Evolutionary conservation across 148 eudicot genomes (phyloP).

Genomic region (Persicaria tinctoria): DNA sequence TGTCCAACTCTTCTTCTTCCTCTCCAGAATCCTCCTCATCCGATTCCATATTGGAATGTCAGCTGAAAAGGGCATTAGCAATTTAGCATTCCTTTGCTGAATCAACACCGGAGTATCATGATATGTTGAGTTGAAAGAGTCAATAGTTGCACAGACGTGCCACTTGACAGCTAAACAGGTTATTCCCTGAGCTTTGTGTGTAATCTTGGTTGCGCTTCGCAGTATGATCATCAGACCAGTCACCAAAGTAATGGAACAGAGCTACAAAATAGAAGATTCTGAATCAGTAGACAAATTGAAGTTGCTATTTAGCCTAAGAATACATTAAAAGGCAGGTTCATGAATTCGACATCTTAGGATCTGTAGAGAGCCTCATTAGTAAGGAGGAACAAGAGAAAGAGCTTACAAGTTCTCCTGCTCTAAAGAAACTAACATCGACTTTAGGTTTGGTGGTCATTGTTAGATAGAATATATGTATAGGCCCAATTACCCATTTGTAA

Average conservation of each 20-base stretch:
- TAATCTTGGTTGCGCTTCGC: constrained; percentile 81
- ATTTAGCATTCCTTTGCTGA: neutral
- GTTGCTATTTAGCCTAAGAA: too few relatives aligned
- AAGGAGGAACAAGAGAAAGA: neutral
- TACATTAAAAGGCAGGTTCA: too few relatives aligned
- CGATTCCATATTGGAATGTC: neutral
- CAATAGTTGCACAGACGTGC: constrained; percentile 83
- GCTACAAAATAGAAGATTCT: constrained; percentile 27
- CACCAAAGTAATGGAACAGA: constrained; percentile 63
- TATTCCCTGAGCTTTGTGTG: constrained; percentile 87
- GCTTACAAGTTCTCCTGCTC: constrained; percentile 81
- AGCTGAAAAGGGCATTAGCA: constrained; percentile 6
- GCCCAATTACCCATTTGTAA: too few relatives aligned
- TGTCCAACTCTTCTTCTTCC: constrained; percentile 13
- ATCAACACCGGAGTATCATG: constrained; percentile 37
- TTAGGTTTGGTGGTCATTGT: constrained; percentile 41
- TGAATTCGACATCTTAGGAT: too few relatives aligned
- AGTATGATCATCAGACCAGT: constrained; percentile 69
- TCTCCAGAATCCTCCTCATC: constrained; percentile 8
- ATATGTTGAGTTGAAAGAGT: constrained; percentile 43
- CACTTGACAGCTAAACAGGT: constrained; percentile 87
- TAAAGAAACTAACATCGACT: constrained; percentile 41
- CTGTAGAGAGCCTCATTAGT: too few relatives aligned
- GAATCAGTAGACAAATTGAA: too few relatives aligned
- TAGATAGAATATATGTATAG: too few relatives aligned